These are phyloP conservation scores for Lasiosphaeriaceae sp. DNA, from an alignment of 495 filamentous ascomycete genomes.

Conservation along the genomic window DNA sequence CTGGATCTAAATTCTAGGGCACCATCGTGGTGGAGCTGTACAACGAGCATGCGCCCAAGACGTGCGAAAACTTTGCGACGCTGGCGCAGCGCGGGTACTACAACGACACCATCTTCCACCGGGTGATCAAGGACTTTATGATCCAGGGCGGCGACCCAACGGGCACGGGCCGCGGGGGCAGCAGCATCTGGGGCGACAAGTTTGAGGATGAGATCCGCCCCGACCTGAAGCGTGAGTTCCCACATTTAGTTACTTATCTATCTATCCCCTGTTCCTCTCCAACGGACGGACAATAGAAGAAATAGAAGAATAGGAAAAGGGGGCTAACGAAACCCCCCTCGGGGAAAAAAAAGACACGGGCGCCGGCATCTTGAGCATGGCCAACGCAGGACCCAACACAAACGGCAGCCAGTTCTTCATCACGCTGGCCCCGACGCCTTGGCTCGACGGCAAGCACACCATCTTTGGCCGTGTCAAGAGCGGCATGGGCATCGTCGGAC, in stretches of 20 bases:
- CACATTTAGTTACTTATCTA: not conserved
- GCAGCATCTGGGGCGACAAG: slow-evolving; percentile 87
- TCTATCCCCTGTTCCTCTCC: no score
- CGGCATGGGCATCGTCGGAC: slow-evolving; percentile 76
- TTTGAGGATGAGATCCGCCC: slow-evolving; percentile 87
- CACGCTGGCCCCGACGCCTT: slow-evolving; percentile 90
- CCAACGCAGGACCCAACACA: slow-evolving; percentile 89
- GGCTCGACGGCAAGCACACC: slow-evolving; percentile 96
- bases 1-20: slow-evolving; percentile 58
- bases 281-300: no score
- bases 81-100: slow-evolving; percentile 83
- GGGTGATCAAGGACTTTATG: slow-evolving; percentile 96
- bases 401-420: slow-evolving; percentile 90
- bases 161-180: slow-evolving; percentile 87
- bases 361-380: slow-evolving; percentile 91
- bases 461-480: slow-evolving; percentile 92
- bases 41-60: slow-evolving; percentile 47
- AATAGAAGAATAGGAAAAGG: not conserved
- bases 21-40: slow-evolving; percentile 87
- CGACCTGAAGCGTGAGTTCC: slow-evolving; percentile 57
- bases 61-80: slow-evolving; percentile 83
- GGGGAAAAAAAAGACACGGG: slow-evolving; percentile 60
- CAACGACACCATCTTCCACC: slow-evolving; percentile 81
- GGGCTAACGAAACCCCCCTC: no score
- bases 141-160: slow-evolving; percentile 95